Base-by-base conservation (phyloP, 805 yeast species). In the Torulaspora gathmanii region DNA sequence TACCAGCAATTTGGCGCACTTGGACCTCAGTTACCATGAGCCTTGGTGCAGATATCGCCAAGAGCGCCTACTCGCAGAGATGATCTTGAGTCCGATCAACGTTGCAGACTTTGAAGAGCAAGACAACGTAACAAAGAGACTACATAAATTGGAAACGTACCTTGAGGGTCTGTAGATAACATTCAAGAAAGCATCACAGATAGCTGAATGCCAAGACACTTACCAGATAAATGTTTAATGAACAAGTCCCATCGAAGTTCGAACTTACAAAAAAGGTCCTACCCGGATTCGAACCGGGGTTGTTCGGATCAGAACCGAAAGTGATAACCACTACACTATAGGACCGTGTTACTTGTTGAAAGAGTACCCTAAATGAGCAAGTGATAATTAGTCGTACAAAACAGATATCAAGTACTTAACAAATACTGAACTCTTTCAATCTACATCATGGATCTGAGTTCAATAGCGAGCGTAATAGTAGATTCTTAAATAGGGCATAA, bases 281-380 rank as follows among this genome's bases (percentile, higher is more conserved):
- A 77, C 86, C 85, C 85, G 85, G 86, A 79, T 78, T 80, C 86
- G 86, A 80, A 80, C 86, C 78, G 84, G 84, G 83, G 86, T 80
- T 78, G 76, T 66, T 66, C 77, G 78, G 78, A 73, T 73, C 78
- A 73, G 72, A 73, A 73, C 78, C 78, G 77, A 73, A 70, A 64
- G 78, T 73, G 78, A 73, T 73, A 71, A 73, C 78, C 78, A 72
- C 77, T 73, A 73, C 78, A 73, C 77, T 73, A 73, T 73, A 71
- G 72, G 72, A 73, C 77, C 78, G 5, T 35, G 15, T 31, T 12
- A 31, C 16, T 29, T 29, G 20, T 38, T 38, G 41, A 8, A 15
- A 26, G 0, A 15, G 30, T 27, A 26, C n/a, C n/a, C 22, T 20
- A n/a, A n/a, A n/a, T n/a, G n/a, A n/a, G n/a, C n/a, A n/a, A n/a